Evolutionary conservation across 805 yeast species (phyloP).

Genomic region (Metschnikowia kofuensis): DNA sequence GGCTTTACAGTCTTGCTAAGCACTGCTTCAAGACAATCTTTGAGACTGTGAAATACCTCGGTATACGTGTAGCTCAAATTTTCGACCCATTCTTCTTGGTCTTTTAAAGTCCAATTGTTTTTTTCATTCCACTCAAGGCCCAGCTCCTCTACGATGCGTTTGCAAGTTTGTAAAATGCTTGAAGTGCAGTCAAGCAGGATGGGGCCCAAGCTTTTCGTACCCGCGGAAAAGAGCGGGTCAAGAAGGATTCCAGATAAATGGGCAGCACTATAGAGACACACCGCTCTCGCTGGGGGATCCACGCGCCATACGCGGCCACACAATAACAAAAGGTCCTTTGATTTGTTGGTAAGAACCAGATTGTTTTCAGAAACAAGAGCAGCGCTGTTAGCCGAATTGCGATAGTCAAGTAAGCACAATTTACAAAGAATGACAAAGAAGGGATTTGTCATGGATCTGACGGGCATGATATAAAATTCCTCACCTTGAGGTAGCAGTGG

Average conservation of each 20-base stretch:
- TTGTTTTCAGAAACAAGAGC: slow-evolving; percentile 17
- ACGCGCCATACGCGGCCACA: slow-evolving; percentile 61
- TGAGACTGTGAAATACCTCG: slow-evolving; percentile 45
- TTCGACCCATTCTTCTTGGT: slow-evolving; percentile 49
- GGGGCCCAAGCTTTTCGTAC: slow-evolving; percentile 26
- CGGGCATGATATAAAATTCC: slow-evolving; percentile 38
- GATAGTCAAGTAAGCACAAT: slow-evolving; percentile 35
- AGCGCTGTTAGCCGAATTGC: slow-evolving; percentile 5
- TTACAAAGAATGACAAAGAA: slow-evolving; percentile 40
- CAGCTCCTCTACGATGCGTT: slow-evolving; percentile 30
- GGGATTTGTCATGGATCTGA: slow-evolving; percentile 32
- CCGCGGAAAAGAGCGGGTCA: slow-evolving; percentile 23
- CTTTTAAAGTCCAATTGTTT: slow-evolving; percentile 35
- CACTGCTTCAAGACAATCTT: slow-evolving; percentile 39
- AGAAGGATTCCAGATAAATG: slow-evolving; percentile 31
- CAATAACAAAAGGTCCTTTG: slow-evolving; percentile 40
- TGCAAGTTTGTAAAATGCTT: slow-evolving; percentile 28
- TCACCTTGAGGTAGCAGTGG: slow-evolving; percentile 35
- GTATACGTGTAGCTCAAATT: slow-evolving; percentile 46
- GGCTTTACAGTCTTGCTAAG: slow-evolving; percentile 48
- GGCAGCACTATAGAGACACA: slow-evolving; percentile 49
- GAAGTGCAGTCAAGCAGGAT: slow-evolving; percentile 27
- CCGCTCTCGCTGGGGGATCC: slow-evolving; percentile 46
- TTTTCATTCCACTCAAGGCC: slow-evolving; percentile 32
- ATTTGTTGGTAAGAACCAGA: slow-evolving; percentile 35